phyloP scores from a whole-genome alignment of 2,329 filamentous ascomycete genomes.

The Colletotrichum tabaci region DNA sequence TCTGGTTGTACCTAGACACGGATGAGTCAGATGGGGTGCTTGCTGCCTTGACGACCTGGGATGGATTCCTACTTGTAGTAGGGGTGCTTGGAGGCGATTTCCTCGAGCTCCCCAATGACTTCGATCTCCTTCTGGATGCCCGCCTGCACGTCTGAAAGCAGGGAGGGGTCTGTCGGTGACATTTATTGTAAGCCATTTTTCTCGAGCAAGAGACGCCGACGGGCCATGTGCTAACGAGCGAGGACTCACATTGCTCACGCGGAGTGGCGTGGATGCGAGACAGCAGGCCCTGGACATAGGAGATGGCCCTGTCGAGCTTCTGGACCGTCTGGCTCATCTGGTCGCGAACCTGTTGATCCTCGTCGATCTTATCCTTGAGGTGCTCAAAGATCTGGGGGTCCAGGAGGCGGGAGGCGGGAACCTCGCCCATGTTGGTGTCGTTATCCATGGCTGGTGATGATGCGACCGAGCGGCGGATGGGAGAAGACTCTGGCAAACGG shows the following conservation, averaged over 20 bases:
- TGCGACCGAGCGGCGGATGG: neutral
- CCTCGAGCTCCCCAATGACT: conserved; percentile 78
- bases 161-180: conserved; percentile 71
- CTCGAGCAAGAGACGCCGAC: too few species aligned
- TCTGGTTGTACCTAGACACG: conserved; percentile 76
- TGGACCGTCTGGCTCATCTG: conserved; percentile 86
- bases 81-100: conserved; percentile 85
- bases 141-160: conserved; percentile 81
- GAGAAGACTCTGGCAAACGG: neutral
- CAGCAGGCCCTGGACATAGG: conserved; percentile 85
- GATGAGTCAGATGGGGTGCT: conserved; percentile 30
- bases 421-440: conserved; percentile 43
- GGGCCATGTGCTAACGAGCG: too few species aligned
- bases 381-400: conserved; percentile 89
- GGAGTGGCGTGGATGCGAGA: conserved; percentile 93
- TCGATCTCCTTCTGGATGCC: conserved; percentile 80
- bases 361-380: conserved; percentile 90
- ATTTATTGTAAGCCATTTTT: conserved; percentile 57
- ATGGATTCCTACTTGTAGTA: conserved; percentile 85
- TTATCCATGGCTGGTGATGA: conserved; percentile 38
- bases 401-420: conserved; percentile 58
- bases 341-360: conserved; percentile 87
- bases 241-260: conserved; percentile 65
- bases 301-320: conserved; percentile 85
- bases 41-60: neutral